phyloP scores from a whole-genome alignment of 768 basidiomycete genomes.

The Suillus weaverae region DNA sequence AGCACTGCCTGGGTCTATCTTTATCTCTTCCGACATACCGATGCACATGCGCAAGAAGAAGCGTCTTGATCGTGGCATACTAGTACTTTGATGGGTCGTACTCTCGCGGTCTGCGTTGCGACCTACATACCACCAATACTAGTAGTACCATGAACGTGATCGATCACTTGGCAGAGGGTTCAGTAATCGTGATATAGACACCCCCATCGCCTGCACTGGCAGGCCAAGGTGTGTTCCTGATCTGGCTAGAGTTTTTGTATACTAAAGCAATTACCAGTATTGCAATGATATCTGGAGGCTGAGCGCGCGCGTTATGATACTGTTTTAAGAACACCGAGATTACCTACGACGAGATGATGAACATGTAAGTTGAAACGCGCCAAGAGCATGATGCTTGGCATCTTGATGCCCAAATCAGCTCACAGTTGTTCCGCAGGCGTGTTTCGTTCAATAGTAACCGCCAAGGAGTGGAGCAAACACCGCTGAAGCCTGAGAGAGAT shows the following conservation, averaged over 20 bases:
- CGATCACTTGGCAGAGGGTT: too few relatives aligned
- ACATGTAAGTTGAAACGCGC: not conserved
- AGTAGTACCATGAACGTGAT: not conserved
- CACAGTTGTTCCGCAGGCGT: not conserved
- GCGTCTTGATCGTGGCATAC: not conserved
- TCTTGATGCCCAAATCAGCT: not conserved
- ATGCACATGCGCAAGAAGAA: not conserved
- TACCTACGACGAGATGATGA: not conserved
- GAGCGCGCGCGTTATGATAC: not conserved
- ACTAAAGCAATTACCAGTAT: not conserved
- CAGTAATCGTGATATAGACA: too few relatives aligned
- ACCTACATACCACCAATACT: not conserved
- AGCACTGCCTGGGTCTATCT: not conserved
- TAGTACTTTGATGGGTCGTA: not conserved
- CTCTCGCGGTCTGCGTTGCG: not conserved
- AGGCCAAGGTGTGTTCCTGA: not conserved
- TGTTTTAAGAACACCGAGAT: not conserved
- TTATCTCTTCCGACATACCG: not conserved
- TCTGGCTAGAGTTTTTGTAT: not conserved
- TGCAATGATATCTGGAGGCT: not conserved
- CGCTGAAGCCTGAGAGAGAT: not conserved
- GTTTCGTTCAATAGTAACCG: not conserved
- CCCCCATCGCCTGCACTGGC: too few relatives aligned
- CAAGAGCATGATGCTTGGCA: not conserved
- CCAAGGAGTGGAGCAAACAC: not conserved